phyloP scores from a whole-genome alignment of 202 grass and related monocot genomes.

The Eragrostis tef region DNA sequence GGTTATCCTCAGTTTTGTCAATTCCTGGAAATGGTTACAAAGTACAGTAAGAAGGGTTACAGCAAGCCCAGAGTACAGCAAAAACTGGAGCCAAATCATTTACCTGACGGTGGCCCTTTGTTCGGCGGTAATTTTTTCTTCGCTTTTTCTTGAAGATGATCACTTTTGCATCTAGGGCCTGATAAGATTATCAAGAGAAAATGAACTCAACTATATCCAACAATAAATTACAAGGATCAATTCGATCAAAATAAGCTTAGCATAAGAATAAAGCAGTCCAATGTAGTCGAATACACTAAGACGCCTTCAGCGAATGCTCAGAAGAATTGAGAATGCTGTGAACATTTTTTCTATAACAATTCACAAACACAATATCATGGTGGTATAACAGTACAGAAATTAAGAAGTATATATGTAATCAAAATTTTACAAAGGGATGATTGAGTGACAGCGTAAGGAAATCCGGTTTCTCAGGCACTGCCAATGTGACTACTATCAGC shows the following conservation, averaged over 20 bases:
- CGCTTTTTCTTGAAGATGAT: constrained; percentile 99
- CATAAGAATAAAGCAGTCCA: constrained; percentile 28
- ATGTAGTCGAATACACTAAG: not conserved
- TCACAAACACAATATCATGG: constrained; percentile 1
- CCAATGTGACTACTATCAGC: not conserved
- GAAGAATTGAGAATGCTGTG: not conserved
- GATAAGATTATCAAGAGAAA: constrained; percentile 37
- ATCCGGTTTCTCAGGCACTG: not conserved
- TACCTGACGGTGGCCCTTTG: constrained; percentile 96
- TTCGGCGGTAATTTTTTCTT: constrained; percentile 96
- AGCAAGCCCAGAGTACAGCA: not conserved
- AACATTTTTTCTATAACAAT: constrained; percentile 3
- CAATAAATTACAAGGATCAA: not conserved
- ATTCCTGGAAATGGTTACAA: constrained; percentile 65
- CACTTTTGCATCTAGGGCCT: constrained; percentile 96
- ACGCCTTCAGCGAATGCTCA: constrained; percentile 18
- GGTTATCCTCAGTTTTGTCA: constrained; percentile 93
- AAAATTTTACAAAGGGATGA: not conserved
- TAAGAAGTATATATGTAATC: not conserved
- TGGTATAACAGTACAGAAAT: not conserved
- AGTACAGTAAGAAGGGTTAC: constrained; percentile 37
- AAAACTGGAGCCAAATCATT: not conserved
- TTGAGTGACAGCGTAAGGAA: not conserved
- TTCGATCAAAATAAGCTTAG: constrained; percentile 40
- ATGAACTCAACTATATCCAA: constrained; percentile 25